phyloP scores from a whole-genome alignment of 2,329 filamentous ascomycete genomes.

The Achaetomium macrosporum region DNA sequence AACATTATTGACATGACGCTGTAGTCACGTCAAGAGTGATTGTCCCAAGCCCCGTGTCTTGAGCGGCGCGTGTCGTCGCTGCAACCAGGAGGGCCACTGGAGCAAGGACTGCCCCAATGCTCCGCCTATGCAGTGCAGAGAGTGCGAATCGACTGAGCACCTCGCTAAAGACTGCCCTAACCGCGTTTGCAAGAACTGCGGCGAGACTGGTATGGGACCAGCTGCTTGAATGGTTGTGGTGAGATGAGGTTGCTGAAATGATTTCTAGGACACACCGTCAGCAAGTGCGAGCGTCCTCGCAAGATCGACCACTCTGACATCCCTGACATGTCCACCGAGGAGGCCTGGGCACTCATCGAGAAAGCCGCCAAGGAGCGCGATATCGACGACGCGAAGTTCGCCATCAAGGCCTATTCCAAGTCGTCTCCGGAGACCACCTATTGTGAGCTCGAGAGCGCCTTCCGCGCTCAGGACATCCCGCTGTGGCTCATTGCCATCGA shows the following conservation, averaged over 20 bases:
- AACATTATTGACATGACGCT: neutral
- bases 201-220: conserved; percentile 53
- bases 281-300: conserved; percentile 54
- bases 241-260: conserved; percentile 1
- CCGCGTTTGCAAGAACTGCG: conserved; percentile 55
- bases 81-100: conserved; percentile 48
- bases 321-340: conserved; percentile 45
- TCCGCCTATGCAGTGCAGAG: conserved; percentile 37
- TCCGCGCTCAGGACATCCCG: conserved; percentile 48
- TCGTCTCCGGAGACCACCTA: conserved; percentile 53
- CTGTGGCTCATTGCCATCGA: conserved; percentile 60
- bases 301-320: conserved; percentile 50
- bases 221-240: conserved; percentile 7
- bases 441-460: conserved; percentile 52
- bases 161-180: conserved; percentile 49
- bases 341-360: conserved; percentile 53
- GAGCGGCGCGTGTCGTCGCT: conserved; percentile 35
- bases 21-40: conserved; percentile 56
- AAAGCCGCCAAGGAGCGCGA: conserved; percentile 49
- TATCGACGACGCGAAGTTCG: conserved; percentile 57
- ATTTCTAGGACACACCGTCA: conserved; percentile 46
- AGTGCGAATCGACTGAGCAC: conserved; percentile 42
- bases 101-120: conserved; percentile 54
- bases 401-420: conserved; percentile 56
- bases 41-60: conserved; percentile 50